Evolutionary conservation across 176 grass and related monocot species (phyloP).

Genomic region (Aegilops bicornis): DNA sequence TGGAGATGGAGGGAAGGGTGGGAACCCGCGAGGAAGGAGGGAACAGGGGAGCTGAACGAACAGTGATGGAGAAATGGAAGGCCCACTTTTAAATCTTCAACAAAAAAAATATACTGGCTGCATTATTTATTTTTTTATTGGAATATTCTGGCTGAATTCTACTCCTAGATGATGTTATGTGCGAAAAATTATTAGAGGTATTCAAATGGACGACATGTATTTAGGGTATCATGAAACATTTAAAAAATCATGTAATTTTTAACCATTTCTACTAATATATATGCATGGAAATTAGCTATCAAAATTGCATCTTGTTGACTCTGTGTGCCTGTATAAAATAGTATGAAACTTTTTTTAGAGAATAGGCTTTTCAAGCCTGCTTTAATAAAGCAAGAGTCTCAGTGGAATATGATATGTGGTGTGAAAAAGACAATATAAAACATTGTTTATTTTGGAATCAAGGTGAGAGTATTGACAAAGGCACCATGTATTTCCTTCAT

Average conservation of each 20-base stretch:
- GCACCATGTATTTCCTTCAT: not conserved
- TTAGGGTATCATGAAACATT: not conserved
- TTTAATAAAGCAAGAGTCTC: too few species aligned
- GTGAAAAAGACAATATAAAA: not conserved
- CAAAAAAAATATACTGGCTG: not conserved
- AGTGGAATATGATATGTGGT: too few species aligned
- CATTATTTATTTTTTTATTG: not conserved
- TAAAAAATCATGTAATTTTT: too few species aligned
- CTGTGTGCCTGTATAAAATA: not conserved
- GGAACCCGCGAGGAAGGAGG: conserved; percentile 45
- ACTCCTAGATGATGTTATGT: not conserved
- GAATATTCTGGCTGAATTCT: too few species aligned
- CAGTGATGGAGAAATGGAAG: not conserved
- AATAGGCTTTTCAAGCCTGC: too few species aligned
- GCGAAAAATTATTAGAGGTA: not conserved
- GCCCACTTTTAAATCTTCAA: not conserved
- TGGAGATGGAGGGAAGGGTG: conserved; percentile 14
- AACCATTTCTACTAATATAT: not conserved
- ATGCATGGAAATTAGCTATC: not conserved
- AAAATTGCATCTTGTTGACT: not conserved
- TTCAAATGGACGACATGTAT: not conserved
- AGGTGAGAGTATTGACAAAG: not conserved
- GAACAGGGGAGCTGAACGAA: not conserved
- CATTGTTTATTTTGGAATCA: not conserved
- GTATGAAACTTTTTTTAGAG: too few species aligned